A percentile compares a stretch with the other conserved stretches of the same genome.
Evolutionary conservation across 768 basidiomycete genomes (phyloP).

Genomic region (Tephrocybe rancida): DNA sequence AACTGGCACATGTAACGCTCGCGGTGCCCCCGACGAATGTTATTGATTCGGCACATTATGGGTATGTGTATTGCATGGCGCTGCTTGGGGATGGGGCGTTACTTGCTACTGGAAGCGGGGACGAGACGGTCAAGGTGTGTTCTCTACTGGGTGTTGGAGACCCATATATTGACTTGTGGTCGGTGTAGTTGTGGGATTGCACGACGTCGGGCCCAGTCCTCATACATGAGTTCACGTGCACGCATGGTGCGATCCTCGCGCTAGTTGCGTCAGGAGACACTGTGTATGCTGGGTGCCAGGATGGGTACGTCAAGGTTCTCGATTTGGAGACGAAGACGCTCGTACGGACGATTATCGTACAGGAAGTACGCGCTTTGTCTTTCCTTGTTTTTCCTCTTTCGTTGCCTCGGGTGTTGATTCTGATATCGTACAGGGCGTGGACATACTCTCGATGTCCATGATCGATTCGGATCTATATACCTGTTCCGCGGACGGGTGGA

Average conservation of each 20-base stretch:
- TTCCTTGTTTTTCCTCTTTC: not conserved
- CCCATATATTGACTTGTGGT: not conserved
- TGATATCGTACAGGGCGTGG: slow-evolving; percentile 55
- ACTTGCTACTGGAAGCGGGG: slow-evolving; percentile 87
- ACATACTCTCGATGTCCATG: slow-evolving; percentile 81
- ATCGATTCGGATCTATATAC: slow-evolving; percentile 68
- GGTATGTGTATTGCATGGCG: slow-evolving; percentile 88
- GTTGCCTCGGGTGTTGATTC: not conserved
- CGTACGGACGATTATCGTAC: slow-evolving; percentile 84
- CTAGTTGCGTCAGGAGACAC: slow-evolving; percentile 76
- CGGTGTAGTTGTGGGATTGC: slow-evolving; percentile 67
- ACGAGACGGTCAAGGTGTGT: slow-evolving; percentile 82
- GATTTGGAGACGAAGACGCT: slow-evolving; percentile 89
- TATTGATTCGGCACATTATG: slow-evolving; percentile 89
- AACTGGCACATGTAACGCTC: slow-evolving; percentile 30
- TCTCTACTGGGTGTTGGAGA: not conserved
- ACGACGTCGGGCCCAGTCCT: slow-evolving; percentile 44
- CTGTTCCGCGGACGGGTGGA: slow-evolving; percentile 64
- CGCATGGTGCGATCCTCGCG: slow-evolving; percentile 81
- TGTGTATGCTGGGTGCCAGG: slow-evolving; percentile 92
- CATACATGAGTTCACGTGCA: slow-evolving; percentile 69
- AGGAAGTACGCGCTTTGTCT: slow-evolving; percentile 69
- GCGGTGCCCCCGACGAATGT: slow-evolving; percentile 62
- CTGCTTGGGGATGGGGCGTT: slow-evolving; percentile 37
- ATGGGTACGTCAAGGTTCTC: slow-evolving; percentile 88